Conservation (phyloP, 805 yeast genomes). For the Ogataea angusta region DNA sequence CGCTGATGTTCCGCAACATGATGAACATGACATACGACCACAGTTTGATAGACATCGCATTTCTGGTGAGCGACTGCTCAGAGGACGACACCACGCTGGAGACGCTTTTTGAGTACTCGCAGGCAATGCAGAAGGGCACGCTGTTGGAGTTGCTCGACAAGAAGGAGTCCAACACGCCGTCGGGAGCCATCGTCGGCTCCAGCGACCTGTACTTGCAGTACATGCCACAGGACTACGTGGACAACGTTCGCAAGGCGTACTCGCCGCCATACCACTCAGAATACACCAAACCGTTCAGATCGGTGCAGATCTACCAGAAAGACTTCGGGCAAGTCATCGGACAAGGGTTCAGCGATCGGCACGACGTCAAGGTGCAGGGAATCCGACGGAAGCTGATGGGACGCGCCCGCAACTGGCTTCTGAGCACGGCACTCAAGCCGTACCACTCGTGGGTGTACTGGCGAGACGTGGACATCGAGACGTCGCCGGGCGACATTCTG, state of each 20-base stretch:
- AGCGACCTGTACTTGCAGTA: constrained; percentile 63
- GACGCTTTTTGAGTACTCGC: constrained; percentile 59
- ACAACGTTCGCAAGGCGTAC: constrained; percentile 55
- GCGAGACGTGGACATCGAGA: constrained; percentile 84
- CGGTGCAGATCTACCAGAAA: constrained; percentile 74
- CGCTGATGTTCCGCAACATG: constrained; percentile 78
- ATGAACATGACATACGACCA: constrained; percentile 88
- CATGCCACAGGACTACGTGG: constrained; percentile 61
- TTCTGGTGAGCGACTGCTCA: constrained; percentile 77
- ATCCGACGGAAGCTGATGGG: constrained; percentile 83
- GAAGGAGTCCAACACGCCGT: constrained; percentile 36
- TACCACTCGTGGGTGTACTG: constrained; percentile 90
- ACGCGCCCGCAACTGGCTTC: constrained; percentile 80
- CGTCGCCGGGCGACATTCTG: constrained; percentile 74
- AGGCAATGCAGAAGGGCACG: constrained; percentile 69
- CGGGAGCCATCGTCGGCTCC: constrained; percentile 46
- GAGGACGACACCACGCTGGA: constrained; percentile 63
- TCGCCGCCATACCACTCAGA: constrained; percentile 62
- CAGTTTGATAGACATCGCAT: constrained; percentile 72
- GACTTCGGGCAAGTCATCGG: constrained; percentile 85
- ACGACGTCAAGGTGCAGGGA: constrained; percentile 83
- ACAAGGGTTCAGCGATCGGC: constrained; percentile 80
- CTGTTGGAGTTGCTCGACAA: constrained; percentile 46
- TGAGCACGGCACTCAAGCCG: constrained; percentile 70
- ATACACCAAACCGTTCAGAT: constrained; percentile 68